Evolutionary conservation across 1,139 yeast species (phyloP).

Genomic region (Insectozyma bohioensis): DNA sequence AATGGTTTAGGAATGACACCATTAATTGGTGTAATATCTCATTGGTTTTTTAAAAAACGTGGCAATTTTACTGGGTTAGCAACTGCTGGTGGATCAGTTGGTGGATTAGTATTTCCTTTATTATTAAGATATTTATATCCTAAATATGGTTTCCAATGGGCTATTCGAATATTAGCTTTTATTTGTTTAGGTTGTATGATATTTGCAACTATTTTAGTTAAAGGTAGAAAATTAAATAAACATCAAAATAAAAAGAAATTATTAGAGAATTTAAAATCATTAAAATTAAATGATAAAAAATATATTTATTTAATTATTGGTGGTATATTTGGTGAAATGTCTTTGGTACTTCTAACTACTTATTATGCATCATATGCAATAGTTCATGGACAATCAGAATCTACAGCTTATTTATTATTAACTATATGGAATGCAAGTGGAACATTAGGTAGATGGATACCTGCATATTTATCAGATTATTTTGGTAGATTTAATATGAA

Average conservation of each 20-base stretch:
- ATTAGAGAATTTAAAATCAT: too few relatives aligned
- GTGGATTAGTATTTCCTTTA: slow-evolving; percentile 36
- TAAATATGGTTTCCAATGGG: slow-evolving; percentile 35
- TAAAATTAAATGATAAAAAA: slow-evolving; percentile 17
- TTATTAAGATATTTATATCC: slow-evolving; percentile 30
- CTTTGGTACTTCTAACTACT: slow-evolving; percentile 50
- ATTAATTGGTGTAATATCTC: slow-evolving; percentile 36
- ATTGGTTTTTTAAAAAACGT: slow-evolving; percentile 35
- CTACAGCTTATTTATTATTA: slow-evolving; percentile 34
- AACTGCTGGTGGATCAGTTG: slow-evolving; percentile 40
- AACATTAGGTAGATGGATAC: slow-evolving; percentile 37
- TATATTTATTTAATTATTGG: slow-evolving; percentile 30
- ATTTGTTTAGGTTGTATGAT: slow-evolving; percentile 30
- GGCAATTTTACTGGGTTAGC: slow-evolving; percentile 39
- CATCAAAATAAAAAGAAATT: too few relatives aligned
- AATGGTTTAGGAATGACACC: slow-evolving; percentile 38
- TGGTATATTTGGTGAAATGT: slow-evolving; percentile 53
- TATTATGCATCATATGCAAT: slow-evolving; percentile 46
- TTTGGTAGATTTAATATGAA: slow-evolving; percentile 42
- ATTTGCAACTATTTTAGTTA: slow-evolving; percentile 31
- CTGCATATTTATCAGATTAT: slow-evolving; percentile 38
- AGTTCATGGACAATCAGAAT: slow-evolving; percentile 38
- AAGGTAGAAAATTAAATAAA: slow-evolving; percentile 38
- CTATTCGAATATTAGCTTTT: slow-evolving; percentile 34
- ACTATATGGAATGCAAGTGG: slow-evolving; percentile 44